phyloP scores from a whole-genome alignment of 2,329 filamentous ascomycete species.

The Fusarium dlaminii region DNA sequence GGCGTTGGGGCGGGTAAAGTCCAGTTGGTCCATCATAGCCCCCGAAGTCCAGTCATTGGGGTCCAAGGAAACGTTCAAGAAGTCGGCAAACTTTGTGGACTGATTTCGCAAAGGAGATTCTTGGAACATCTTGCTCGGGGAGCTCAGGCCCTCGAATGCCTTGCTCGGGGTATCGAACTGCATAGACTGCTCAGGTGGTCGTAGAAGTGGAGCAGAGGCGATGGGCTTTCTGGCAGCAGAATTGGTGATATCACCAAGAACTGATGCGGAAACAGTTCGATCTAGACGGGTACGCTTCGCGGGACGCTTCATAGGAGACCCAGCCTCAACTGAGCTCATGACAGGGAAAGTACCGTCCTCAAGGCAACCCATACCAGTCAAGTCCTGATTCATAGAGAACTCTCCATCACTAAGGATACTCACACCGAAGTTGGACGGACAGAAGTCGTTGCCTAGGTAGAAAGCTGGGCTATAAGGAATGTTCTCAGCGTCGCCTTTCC shows the following conservation, averaged over 20 bases:
- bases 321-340: slow-evolving; percentile 60
- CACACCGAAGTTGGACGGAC: slow-evolving; percentile 55
- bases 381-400: slow-evolving; percentile 70
- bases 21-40: slow-evolving; percentile 47
- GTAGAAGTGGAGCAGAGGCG: slow-evolving; percentile 61
- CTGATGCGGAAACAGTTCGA: slow-evolving; percentile 69
- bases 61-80: slow-evolving; percentile 50
- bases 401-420: slow-evolving; percentile 60
- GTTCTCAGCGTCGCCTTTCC: slow-evolving; percentile 56
- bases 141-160: slow-evolving; percentile 62
- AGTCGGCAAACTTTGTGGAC: slow-evolving; percentile 61
- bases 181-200: slow-evolving; percentile 54
- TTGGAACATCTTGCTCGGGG: slow-evolving; percentile 62
- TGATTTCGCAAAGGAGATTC: slow-evolving; percentile 47
- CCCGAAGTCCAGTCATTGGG: slow-evolving; percentile 49
- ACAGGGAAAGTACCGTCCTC: slow-evolving; percentile 47
- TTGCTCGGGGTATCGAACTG: slow-evolving; percentile 67
- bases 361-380: slow-evolving; percentile 44
- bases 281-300: slow-evolving; percentile 69
- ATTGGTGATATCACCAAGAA: slow-evolving; percentile 69
- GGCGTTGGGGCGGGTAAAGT: slow-evolving; percentile 58
- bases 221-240: slow-evolving; percentile 61
- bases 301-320: slow-evolving; percentile 74
- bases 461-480: slow-evolving; percentile 74
- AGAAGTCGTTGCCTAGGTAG: slow-evolving; percentile 66